A percentile compares a stretch with the other conserved stretches of the same genome.
phyloP scores from a whole-genome alignment of 768 basidiomycete genomes.

The Phylloporus sp. region DNA sequence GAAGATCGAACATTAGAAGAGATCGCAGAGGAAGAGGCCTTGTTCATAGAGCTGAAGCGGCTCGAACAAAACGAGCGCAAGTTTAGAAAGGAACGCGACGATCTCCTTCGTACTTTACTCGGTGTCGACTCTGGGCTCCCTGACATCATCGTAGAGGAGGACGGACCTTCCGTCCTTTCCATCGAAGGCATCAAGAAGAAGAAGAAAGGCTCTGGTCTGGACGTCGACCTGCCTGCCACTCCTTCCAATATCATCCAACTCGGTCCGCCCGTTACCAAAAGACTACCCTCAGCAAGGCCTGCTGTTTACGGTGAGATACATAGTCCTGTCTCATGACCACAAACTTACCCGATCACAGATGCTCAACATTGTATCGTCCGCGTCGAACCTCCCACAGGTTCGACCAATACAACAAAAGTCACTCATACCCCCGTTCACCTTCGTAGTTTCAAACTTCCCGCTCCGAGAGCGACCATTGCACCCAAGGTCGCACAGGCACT shows the following conservation, averaged over 20 bases:
- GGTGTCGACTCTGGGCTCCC: conserved; percentile 87
- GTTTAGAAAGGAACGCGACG: conserved; percentile 87
- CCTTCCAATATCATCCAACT: conserved; percentile 37
- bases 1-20: conserved; percentile 86
- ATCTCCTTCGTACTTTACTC: conserved; percentile 75
- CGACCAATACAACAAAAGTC: conserved; percentile 52
- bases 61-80: conserved; percentile 88
- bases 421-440: conserved; percentile 78
- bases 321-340: neutral
- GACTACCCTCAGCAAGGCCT: conserved; percentile 47
- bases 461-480: conserved; percentile 68
- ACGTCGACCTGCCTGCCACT: conserved; percentile 33
- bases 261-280: conserved; percentile 36
- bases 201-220: conserved; percentile 35
- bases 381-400: conserved; percentile 49
- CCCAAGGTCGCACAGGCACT: conserved; percentile 77
- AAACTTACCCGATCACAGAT: conserved; percentile 43
- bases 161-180: conserved; percentile 46
- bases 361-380: conserved; percentile 71
- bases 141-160: conserved; percentile 62
- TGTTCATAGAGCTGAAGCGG: conserved; percentile 92
- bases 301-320: conserved; percentile 51
- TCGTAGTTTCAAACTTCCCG: conserved; percentile 82
- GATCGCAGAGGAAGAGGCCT: conserved; percentile 91
- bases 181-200: conserved; percentile 54